phyloP scores from a whole-genome alignment of 495 filamentous ascomycete species.

The Penicillium tannophilum region DNA sequence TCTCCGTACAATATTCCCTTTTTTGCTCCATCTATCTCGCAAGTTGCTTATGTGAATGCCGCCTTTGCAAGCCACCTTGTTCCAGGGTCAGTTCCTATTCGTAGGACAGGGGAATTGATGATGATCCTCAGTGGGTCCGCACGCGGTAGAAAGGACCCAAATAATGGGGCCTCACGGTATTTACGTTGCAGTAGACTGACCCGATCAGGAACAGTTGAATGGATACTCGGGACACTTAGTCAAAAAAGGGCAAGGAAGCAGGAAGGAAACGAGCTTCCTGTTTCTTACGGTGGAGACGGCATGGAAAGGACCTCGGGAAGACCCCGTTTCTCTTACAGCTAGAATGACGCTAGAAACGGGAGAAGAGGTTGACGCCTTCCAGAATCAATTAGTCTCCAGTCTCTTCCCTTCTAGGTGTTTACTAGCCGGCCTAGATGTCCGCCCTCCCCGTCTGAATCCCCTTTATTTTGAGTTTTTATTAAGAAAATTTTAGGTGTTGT shows the following conservation, averaged over 20 bases:
- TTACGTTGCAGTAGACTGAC: conserved; percentile 15
- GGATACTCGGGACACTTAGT: conserved; percentile 1
- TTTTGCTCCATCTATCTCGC: neutral
- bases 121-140: conserved; percentile 18
- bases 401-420: too few relatives aligned
- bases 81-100: neutral
- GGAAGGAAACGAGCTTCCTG: conserved; percentile 25
- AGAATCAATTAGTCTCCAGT: conserved; percentile 1
- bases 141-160: conserved; percentile 12
- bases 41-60: conserved; percentile 10
- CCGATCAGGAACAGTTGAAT: neutral
- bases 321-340: conserved; percentile 31
- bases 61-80: conserved; percentile 8
- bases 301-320: conserved; percentile 18
- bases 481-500: neutral
- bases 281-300: conserved; percentile 16
- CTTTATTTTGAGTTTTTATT: neutral
- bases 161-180: conserved; percentile 16
- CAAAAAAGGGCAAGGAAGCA: conserved; percentile 8
- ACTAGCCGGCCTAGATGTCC: too few relatives aligned
- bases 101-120: conserved; percentile 10
- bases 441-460: neutral
- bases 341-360: conserved; percentile 36
- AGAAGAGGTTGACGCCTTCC: conserved; percentile 15
- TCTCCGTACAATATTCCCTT: too few relatives aligned